Base-by-base conservation (phyloP, 441 rosid genomes). In the Melastoma candidum region DNA sequence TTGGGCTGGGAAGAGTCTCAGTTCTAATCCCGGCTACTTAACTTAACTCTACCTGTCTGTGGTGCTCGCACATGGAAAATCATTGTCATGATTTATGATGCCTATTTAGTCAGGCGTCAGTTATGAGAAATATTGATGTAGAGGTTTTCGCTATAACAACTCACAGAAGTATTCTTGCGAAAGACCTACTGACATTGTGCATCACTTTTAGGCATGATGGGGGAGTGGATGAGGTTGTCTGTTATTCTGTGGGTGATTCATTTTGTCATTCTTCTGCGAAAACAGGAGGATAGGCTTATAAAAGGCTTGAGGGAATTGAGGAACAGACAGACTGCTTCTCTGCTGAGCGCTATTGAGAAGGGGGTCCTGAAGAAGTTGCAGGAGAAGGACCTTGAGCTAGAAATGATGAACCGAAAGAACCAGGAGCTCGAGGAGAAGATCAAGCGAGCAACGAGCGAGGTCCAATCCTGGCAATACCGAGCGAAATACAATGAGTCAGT, bases 401-500 rank as follows among this genome's bases (percentile, higher is more conserved):
- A 79, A 49, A 84, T 12, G 54, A 72, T 79, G 71, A 87, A 80
- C 63, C 80, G 78, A 51, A 82, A 74, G 71, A 87, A 84, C 75
- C 70, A 68, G 52, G 90, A 87, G 59, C 82, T 87, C 51, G 65
- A 69, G 2, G 88, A 87, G 65, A 77, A 60, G 64, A 74, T 84
- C 69, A 82, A 74, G 68, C 90, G 80, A 56, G 72, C 74, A 47
- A 76, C 79, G 2, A 45, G 39, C 3, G 94, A 87, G 72, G 80
- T 87, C 11, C 90, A 87, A 55, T 82, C 70, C 54, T 87, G 96
- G 90, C 88, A 84, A 48, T 76, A 71, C 56, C 76, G 81, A 55
- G 88, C 90, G 3, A 82, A 78, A 54, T 77, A 84, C 81, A 80
- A 76, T 2, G 94, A 87, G 67, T 82, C 88, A 0, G 71, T 87